These are phyloP conservation scores for Vitis amurensis DNA, from an alignment of 164 flowering plant genomes.

Conservation along the genomic window DNA sequence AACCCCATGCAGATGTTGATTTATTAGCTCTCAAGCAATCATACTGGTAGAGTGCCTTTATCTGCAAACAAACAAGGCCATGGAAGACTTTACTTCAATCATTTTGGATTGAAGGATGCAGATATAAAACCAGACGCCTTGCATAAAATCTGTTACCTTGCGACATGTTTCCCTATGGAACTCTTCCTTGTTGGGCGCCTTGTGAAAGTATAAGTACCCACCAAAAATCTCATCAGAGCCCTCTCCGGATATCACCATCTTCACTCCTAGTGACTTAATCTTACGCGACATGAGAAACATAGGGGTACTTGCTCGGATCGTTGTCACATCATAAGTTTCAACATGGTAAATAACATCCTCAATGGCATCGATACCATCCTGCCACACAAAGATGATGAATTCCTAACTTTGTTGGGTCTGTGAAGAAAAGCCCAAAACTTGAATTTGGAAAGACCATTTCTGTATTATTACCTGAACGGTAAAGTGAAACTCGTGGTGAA, in stretches of 20 bases:
- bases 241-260: slow-evolving; percentile 96
- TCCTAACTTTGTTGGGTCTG: background rate
- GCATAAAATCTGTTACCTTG: slow-evolving; percentile 46
- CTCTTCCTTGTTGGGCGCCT: slow-evolving; percentile 97
- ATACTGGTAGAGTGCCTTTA: slow-evolving; percentile 87
- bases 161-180: slow-evolving; percentile 86
- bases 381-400: slow-evolving; percentile 7
- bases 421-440: background rate
- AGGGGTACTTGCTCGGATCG: slow-evolving; percentile 97
- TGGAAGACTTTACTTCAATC: no score
- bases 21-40: slow-evolving; percentile 97
- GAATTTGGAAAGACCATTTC: background rate
- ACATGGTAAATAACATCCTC: slow-evolving; percentile 94
- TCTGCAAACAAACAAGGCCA: slow-evolving; percentile 36
- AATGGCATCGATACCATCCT: slow-evolving; percentile 97
- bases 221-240: slow-evolving; percentile 97
- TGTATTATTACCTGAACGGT: slow-evolving; percentile 72
- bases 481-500: slow-evolving; percentile 89
- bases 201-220: slow-evolving; percentile 93
- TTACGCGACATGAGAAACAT: slow-evolving; percentile 97
- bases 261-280: slow-evolving; percentile 92
- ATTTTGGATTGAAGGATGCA: no score
- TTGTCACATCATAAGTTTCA: slow-evolving; percentile 92
- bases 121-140: no score
- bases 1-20: slow-evolving; percentile 94